These are phyloP conservation scores for Nakazawaea siamensis DNA, from an alignment of 805 yeast genomes.

Conservation along the genomic window DNA sequence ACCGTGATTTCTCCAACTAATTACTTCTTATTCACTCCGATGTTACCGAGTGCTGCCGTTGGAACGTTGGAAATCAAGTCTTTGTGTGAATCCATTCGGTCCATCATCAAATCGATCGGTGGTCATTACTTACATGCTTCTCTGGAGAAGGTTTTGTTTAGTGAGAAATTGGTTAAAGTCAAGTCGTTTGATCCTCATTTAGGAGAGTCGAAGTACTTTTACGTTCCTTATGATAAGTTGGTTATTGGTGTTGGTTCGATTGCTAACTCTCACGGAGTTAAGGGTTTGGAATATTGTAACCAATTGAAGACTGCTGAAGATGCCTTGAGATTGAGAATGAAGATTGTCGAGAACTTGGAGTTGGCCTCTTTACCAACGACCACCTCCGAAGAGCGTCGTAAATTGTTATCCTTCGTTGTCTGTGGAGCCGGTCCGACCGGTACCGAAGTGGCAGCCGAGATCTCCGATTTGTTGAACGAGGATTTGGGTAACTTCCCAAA, in stretches of 20 bases:
- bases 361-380: slow-evolving; percentile 60
- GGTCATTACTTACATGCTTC: slow-evolving; percentile 59
- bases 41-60: slow-evolving; percentile 63
- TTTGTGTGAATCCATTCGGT: slow-evolving; percentile 54
- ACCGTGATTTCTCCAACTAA: slow-evolving; percentile 63
- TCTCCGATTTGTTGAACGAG: slow-evolving; percentile 57
- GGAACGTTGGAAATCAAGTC: slow-evolving; percentile 63
- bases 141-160: slow-evolving; percentile 50
- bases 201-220: slow-evolving; percentile 36
- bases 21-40: slow-evolving; percentile 62
- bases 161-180: slow-evolving; percentile 50
- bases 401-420: slow-evolving; percentile 51
- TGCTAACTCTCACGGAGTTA: slow-evolving; percentile 63
- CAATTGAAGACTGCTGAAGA: slow-evolving; percentile 62
- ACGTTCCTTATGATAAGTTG: slow-evolving; percentile 65
- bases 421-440: slow-evolving; percentile 79
- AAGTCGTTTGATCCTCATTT: slow-evolving; percentile 31
- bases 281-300: slow-evolving; percentile 54
- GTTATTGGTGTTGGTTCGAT: slow-evolving; percentile 65
- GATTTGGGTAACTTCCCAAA: slow-evolving; percentile 54
- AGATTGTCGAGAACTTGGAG: slow-evolving; percentile 49
- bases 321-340: slow-evolving; percentile 46
- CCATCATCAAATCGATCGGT: slow-evolving; percentile 39
- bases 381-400: slow-evolving; percentile 52
- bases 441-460: slow-evolving; percentile 67